Evolutionary conservation across 768 basidiomycete species (phyloP), one percentile per base, ranked within the genome.

Genomic region (Hortiboletus flavorubellus): DNA sequence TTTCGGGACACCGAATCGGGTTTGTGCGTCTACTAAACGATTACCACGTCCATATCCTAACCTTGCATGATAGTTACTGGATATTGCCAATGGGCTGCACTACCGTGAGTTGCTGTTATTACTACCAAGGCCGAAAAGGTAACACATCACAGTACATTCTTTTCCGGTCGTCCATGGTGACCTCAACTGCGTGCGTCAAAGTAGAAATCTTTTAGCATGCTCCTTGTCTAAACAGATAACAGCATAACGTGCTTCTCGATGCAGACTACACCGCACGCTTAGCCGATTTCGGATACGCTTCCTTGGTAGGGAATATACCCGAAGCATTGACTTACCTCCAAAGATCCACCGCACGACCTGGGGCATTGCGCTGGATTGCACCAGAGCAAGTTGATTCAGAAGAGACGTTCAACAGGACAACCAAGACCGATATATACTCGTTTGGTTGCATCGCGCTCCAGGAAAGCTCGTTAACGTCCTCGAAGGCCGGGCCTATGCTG

Each of bases 211-310:
- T 31, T 31, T 31, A 6, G 2, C 31, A 2, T 31, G 2, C 31
- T 31, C 31, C 10, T 37, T 16, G 7, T 26, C 23, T 47, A 23
- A 47, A 1, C 21, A 15, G 4, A 9, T 3, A 33, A 26, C 14
- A 64, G 61, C 52, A 50, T 2, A 60, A 64, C 8, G 50, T 64
- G n/a, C 53, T 61, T 34, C n/a, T 58, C 5, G 56, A 59, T 16
- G 55, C 10, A 23, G 29, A 53, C 3, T 59, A 71, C 33, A 72
- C 70, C 16, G 77, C 73, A 0, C 68, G 71, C 11, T 60, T 80
- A 5, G 71, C 72, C 44, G 78, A 79, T 54, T 79, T 80, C 21
- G 21, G 21, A 21, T 21, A 21, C 21, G 21, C 21, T 21, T 21
- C 21, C 21, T 21, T 21, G 21, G 21, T 21, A 21, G 21, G 21